Evolutionary conservation across 129 eudicot species (phyloP).

Genomic region (Logfia minima): DNA sequence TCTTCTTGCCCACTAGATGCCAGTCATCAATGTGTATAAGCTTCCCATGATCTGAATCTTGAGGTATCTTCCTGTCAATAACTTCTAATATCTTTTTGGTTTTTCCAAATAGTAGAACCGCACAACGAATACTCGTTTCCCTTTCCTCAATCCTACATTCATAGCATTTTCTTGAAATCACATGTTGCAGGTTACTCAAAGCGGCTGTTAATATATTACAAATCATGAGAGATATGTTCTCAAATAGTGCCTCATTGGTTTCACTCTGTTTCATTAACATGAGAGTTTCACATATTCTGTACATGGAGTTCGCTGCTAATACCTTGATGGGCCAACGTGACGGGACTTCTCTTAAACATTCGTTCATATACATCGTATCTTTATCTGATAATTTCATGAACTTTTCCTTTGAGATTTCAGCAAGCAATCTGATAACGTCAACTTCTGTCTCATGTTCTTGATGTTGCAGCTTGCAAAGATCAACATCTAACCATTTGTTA

Average conservation of each 20-base stretch:
- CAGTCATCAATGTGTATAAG: slow-evolving; percentile 55
- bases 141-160: slow-evolving; percentile 57
- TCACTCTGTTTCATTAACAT: slow-evolving; percentile 20
- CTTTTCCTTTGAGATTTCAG: slow-evolving; percentile 41
- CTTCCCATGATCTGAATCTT: slow-evolving; percentile 43
- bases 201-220: slow-evolving; percentile 58
- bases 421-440: slow-evolving; percentile 42
- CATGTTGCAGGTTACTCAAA: slow-evolving; percentile 53
- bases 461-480: slow-evolving; percentile 42
- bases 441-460: slow-evolving; percentile 31
- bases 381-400: slow-evolving; percentile 40
- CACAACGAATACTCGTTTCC: slow-evolving; percentile 49
- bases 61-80: slow-evolving; percentile 36
- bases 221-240: slow-evolving; percentile 44
- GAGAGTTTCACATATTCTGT: slow-evolving; percentile 57
- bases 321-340: slow-evolving; percentile 57
- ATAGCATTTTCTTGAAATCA: slow-evolving; percentile 55
- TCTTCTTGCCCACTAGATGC: slow-evolving; percentile 42
- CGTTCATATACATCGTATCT: slow-evolving; percentile 21
- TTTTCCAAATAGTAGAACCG: slow-evolving; percentile 61
- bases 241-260: slow-evolving; percentile 36
- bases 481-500: slow-evolving; percentile 64
- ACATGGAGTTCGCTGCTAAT: slow-evolving; percentile 76
- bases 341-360: slow-evolving; percentile 47
- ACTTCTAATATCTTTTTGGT: slow-evolving; percentile 50